A percentile compares a stretch with the other conserved stretches of the same genome.
phyloP scores from a whole-genome alignment of 768 basidiomycete genomes.

The Mycena leptocephala region DNA sequence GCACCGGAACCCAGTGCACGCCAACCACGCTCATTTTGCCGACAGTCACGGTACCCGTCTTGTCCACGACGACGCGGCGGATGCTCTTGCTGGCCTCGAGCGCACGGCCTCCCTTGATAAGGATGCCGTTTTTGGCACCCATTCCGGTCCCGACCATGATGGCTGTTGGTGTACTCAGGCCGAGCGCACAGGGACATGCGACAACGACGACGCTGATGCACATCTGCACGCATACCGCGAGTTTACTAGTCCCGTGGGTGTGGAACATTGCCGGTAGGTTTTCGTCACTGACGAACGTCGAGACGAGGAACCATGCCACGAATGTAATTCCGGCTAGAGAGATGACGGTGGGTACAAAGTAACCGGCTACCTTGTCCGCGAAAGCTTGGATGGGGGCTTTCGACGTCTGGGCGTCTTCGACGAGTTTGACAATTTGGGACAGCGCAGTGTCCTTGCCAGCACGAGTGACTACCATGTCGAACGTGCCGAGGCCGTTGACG shows the following conservation, averaged over 20 bases:
- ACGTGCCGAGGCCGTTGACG: constrained; percentile 96
- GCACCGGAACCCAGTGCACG: constrained; percentile 77
- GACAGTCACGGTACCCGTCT: constrained; percentile 97
- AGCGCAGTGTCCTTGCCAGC: constrained; percentile 98
- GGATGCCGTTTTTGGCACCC: constrained; percentile 96
- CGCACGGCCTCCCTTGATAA: constrained; percentile 97
- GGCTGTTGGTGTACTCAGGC: constrained; percentile 96
- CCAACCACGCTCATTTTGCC: constrained; percentile 92
- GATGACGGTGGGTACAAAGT: constrained; percentile 95
- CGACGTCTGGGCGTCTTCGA: constrained; percentile 97
- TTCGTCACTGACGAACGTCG: constrained; percentile 68
- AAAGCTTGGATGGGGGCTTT: constrained; percentile 99
- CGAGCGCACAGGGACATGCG: constrained; percentile 97
- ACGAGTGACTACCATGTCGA: constrained; percentile 96
- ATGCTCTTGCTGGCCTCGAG: constrained; percentile 92
- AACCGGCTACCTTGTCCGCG: constrained; percentile 94
- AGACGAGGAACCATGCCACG: constrained; percentile 85
- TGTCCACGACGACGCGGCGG: constrained; percentile 91
- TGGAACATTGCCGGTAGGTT: constrained; percentile 89
- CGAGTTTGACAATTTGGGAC: constrained; percentile 95
- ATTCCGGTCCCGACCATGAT: constrained; percentile 99
- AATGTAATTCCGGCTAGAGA: constrained; percentile 88
- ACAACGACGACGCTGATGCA: constrained; percentile 99
- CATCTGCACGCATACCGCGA: constrained; percentile 95
- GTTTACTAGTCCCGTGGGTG: constrained; percentile 84